phyloP scores from a whole-genome alignment of 352 stramenopile species.

The Globisporangium polare region DNA sequence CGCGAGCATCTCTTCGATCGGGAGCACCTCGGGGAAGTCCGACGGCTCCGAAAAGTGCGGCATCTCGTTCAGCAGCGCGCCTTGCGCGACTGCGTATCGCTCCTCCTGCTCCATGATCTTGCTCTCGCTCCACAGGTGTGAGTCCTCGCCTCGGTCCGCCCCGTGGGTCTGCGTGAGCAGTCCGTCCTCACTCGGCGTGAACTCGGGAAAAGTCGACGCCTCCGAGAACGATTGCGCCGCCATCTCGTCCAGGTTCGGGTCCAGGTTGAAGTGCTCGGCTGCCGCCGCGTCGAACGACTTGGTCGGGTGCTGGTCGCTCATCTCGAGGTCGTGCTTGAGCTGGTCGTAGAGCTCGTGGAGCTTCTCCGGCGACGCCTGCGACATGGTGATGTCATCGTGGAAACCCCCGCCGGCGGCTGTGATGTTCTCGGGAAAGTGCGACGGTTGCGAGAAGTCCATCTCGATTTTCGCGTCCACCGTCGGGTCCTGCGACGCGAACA shows the following conservation, averaged over 20 bases:
- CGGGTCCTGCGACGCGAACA: slow-evolving; percentile 17
- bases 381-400: slow-evolving; percentile 24
- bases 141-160: slow-evolving; percentile 1
- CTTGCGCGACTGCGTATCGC: slow-evolving; percentile 21
- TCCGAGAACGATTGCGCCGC: slow-evolving; percentile 54
- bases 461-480: neutral
- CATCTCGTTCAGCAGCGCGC: slow-evolving; percentile 37
- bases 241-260: slow-evolving; percentile 45
- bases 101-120: slow-evolving; percentile 8
- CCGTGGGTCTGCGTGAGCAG: slow-evolving; percentile 32
- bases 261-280: slow-evolving; percentile 23
- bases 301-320: slow-evolving; percentile 8
- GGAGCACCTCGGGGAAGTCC: slow-evolving; percentile 55
- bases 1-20: slow-evolving; percentile 52
- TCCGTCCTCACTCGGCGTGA: slow-evolving; percentile 49
- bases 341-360: slow-evolving; percentile 18
- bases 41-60: slow-evolving; percentile 52
- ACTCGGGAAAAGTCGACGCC: slow-evolving; percentile 62
- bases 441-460: slow-evolving; percentile 25
- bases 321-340: slow-evolving; percentile 23
- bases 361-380: slow-evolving; percentile 13
- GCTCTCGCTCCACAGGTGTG: neutral
- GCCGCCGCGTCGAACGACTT: slow-evolving; percentile 19
- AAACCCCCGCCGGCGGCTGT: slow-evolving; percentile 20
- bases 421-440: slow-evolving; percentile 33